Base-by-base conservation (phyloP, 2,329 filamentous ascomycete genomes). In the Diaporthe australafricana region DNA sequence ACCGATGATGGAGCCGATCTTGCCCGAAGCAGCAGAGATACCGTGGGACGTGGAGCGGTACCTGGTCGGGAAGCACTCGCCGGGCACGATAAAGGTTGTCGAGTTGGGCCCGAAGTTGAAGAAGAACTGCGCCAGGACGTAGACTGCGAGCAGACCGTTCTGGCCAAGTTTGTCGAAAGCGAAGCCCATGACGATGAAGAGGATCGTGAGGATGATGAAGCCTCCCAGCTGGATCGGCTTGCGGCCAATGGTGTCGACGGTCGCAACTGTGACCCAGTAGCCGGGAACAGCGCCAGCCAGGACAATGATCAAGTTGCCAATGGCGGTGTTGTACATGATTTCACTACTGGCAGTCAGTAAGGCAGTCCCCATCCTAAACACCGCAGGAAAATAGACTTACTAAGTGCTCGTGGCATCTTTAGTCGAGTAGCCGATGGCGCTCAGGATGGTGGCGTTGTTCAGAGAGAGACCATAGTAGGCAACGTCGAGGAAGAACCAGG, bases 201-300 rank as follows among this genome's bases (percentile, higher is more conserved):
- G 84, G 53, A 89, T 82, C 9, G 90, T 91, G 9, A 92, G 81
- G 70, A 92, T 86, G 65, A 83, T 79, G 80, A 92, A 92, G 32
- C 90, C 90, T 73, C 85, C 87, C 70, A 93, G 82, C 82, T 94
- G 94, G 71, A 96, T 94, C 1, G 92, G 89, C 84, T 94, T 95
- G 77, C 93, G 92, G 68, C 93, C 93, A 17, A 95, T 77, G 1
- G 87, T 93, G 81, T 96, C 93, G 70, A 94, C 77, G 32, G 80
- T 81, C 52, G 90, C 90, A 7, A 95, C 93, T 0, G 92, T 93
- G 20, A 94, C 88, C 93, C 93, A 95, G 85, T 95, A 95, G 17
- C 93, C 93, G 0, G 93, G 93, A 17, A 95, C 93, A 60, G 93
- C 92, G 71, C 93, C 93, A 5, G 93, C 93, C 72, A 93, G 90